These are phyloP conservation scores for Helichrysum umbraculigerum DNA, from an alignment of 129 eudicot genomes.

Conservation along the genomic window DNA sequence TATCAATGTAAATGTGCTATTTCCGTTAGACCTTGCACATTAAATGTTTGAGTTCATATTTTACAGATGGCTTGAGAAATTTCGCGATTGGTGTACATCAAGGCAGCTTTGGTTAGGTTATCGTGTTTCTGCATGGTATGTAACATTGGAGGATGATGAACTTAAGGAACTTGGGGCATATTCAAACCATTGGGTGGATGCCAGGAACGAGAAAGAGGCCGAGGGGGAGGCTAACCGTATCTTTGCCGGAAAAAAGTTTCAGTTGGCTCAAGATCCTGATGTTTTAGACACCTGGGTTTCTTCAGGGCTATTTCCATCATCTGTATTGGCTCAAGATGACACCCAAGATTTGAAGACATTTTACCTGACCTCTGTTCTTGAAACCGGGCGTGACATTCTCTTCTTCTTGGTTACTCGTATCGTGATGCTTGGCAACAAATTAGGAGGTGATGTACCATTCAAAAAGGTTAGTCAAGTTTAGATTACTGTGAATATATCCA, in stretches of 20 bases:
- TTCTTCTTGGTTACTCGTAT: constrained; percentile 93
- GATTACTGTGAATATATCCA: not conserved
- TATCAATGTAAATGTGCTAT: too few species aligned
- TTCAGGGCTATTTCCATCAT: constrained; percentile 69
- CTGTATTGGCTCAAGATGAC: constrained; percentile 88
- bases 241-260: constrained; percentile 66
- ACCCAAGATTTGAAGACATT: constrained; percentile 70
- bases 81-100: too few species aligned
- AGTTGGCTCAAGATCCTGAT: constrained; percentile 84
- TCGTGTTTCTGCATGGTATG: too few species aligned
- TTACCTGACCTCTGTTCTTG: constrained; percentile 83
- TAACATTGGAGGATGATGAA: constrained; percentile 35
- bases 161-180: constrained; percentile 77
- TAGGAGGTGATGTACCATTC: constrained; percentile 89
- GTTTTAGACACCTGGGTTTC: constrained; percentile 89
- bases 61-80: too few species aligned
- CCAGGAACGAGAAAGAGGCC: constrained; percentile 75
- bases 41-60: too few species aligned
- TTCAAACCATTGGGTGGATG: constrained; percentile 76
- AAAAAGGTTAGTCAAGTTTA: constrained; percentile 54
- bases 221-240: constrained; percentile 45
- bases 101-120: too few species aligned
- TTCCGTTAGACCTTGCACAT: too few species aligned
- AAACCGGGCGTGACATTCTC: constrained; percentile 88
- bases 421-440: constrained; percentile 87